Conservation (phyloP, 176 grass and related monocot genomes). For the Ensete glaucum region DNA sequence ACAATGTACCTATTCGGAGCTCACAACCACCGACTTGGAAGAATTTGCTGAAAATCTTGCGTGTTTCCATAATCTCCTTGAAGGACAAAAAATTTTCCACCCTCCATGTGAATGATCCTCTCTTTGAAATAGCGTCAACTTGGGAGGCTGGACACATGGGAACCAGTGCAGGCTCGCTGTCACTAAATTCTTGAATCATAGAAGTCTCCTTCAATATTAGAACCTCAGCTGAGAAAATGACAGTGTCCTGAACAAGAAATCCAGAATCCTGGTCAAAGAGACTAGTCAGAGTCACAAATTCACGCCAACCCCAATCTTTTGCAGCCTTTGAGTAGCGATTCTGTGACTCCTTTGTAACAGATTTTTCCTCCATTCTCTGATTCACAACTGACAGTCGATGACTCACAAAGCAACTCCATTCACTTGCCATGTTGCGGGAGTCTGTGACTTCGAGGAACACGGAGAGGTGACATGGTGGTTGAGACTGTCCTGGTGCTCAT, state of each 20-base stretch:
- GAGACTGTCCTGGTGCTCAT: constrained; percentile 81
- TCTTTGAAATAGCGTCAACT: constrained; percentile 44
- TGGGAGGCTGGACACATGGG: constrained; percentile 39
- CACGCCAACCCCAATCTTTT: constrained; percentile 98
- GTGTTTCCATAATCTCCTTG: constrained; percentile 96
- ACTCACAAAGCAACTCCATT: constrained; percentile 97
- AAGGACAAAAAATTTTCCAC: constrained; percentile 95
- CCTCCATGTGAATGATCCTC: constrained; percentile 78
- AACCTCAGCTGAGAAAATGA: constrained; percentile 82
- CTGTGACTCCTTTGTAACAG: constrained; percentile 91
- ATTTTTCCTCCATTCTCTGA: constrained; percentile 80
- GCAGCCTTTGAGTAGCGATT: constrained; percentile 96
- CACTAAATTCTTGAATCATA: constrained; percentile 53
- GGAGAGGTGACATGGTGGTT: constrained; percentile 90
- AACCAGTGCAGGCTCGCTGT: constrained; percentile 37
- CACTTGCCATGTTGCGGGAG: constrained; percentile 53
- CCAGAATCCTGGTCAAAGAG: constrained; percentile 95
- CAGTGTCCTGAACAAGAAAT: constrained; percentile 81
- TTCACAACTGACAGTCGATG: constrained; percentile 86
- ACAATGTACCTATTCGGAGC: constrained; percentile 84
- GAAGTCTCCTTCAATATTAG: constrained; percentile 84
- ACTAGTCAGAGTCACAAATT: constrained; percentile 85
- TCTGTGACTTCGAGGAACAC: constrained; percentile 95
- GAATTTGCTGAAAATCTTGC: constrained; percentile 98
- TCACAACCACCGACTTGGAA: constrained; percentile 88